These are phyloP conservation scores for Gossypium longicalyx DNA, from an alignment of 345 rosid species.

Conservation along the genomic window DNA sequence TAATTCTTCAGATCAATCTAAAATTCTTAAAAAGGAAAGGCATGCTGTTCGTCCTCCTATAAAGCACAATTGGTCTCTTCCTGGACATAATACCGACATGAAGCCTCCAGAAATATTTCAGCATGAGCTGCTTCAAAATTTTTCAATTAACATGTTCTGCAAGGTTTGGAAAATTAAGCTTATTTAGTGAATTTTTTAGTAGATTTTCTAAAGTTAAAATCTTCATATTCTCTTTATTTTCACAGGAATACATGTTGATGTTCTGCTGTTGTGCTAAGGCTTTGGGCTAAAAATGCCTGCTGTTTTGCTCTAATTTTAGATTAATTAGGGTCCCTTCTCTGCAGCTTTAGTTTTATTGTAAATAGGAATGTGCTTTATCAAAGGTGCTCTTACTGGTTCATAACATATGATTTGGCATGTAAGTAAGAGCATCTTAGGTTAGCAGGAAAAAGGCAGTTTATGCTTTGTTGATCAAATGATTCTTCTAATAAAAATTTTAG, in stretches of 20 bases:
- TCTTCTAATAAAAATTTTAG: not conserved
- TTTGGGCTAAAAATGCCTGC: not conserved
- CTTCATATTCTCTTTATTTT: not conserved
- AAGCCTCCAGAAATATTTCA: conserved; percentile 94
- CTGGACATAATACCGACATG: conserved; percentile 50
- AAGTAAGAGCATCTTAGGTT: not conserved
- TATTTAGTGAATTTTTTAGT: not conserved
- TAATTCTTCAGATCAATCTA: conserved; percentile 56
- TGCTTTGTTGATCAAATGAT: not conserved
- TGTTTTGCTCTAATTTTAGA: conserved; percentile 4
- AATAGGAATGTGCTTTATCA: not conserved
- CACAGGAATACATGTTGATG: not conserved
- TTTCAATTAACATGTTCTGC: conserved; percentile 95
- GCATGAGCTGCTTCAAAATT: conserved; percentile 96
- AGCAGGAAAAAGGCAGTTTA: not conserved
- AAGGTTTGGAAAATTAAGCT: conserved; percentile 50
- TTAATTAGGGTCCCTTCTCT: not conserved
- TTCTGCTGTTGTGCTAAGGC: not conserved
- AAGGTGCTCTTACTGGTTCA: not conserved
- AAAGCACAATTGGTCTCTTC: conserved; percentile 92
- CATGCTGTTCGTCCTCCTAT: conserved; percentile 92
- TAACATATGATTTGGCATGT: not conserved
- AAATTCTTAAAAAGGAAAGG: conserved; percentile 67
- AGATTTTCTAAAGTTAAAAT: not conserved
- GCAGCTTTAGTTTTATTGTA: not conserved